A percentile compares a stretch with the other conserved stretches of the same genome.
These are phyloP conservation scores for Rhizopus arrhizus DNA, from an alignment of 371 early-diverging fungal genomes.

Conservation along the genomic window DNA sequence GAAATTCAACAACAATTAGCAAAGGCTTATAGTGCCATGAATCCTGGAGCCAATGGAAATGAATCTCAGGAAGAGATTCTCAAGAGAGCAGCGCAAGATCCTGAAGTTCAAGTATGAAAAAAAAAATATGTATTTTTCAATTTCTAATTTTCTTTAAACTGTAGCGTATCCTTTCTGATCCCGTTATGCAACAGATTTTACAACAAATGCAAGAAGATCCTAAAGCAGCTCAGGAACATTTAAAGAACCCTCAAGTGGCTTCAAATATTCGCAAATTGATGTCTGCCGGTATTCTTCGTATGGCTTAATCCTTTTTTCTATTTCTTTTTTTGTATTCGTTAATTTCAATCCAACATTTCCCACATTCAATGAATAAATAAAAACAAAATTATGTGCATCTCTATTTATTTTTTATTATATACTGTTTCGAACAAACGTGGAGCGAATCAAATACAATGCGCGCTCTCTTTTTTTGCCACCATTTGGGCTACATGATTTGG, in stretches of 20 bases:
- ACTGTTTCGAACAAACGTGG: too few species aligned
- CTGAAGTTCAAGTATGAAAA: conserved; percentile 73
- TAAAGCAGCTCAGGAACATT: conserved; percentile 80
- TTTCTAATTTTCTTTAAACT: not conserved
- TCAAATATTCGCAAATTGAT: conserved; percentile 92
- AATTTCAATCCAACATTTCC: too few species aligned
- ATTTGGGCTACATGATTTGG: not conserved
- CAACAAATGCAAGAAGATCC: conserved; percentile 97
- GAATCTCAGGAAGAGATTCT: conserved; percentile 79
- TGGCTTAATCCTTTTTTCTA: conserved; percentile 45
- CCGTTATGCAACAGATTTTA: conserved; percentile 94
- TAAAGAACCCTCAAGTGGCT: conserved; percentile 95
- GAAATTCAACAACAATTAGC: conserved; percentile 83
- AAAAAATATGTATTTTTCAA: not conserved
- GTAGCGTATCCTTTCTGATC: conserved; percentile 81
- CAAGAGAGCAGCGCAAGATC: conserved; percentile 86
- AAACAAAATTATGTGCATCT: too few species aligned
- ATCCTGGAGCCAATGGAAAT: conserved; percentile 45
- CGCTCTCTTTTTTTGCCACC: too few species aligned
- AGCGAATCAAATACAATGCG: too few species aligned
- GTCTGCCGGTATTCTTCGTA: conserved; percentile 83
- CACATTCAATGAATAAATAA: too few species aligned
- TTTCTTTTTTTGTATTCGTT: too few species aligned
- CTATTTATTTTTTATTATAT: too few species aligned
- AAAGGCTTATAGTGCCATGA: conserved; percentile 82